Conservation (phyloP, 768 basidiomycete species). For the Lactarius hengduanensis region DNA sequence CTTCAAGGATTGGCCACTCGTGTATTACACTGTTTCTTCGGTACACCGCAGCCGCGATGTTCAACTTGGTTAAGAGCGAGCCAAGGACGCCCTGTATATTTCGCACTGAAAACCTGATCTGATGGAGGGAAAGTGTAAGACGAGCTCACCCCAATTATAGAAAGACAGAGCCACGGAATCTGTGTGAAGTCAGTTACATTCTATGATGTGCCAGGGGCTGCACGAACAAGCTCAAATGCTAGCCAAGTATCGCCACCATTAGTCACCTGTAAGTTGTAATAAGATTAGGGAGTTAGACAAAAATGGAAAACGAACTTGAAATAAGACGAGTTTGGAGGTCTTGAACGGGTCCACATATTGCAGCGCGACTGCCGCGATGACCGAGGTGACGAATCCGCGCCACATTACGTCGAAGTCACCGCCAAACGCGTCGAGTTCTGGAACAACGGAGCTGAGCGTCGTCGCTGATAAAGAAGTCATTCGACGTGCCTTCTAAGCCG, state of each 20-base stretch:
- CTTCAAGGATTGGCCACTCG: conserved; percentile 66
- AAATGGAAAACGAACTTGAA: conserved; percentile 49
- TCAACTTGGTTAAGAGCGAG: conserved; percentile 62
- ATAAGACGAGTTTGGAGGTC: conserved; percentile 79
- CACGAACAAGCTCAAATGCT: conserved; percentile 65
- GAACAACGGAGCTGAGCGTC: conserved; percentile 1
- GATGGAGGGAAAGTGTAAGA: background rate
- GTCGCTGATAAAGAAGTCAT: background rate
- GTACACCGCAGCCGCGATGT: conserved; percentile 61
- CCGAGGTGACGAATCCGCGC: conserved; percentile 88
- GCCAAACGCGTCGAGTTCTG: conserved; percentile 66
- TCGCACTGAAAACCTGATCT: conserved; percentile 10
- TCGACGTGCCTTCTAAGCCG: conserved; percentile 61
- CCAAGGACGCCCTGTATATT: conserved; percentile 58
- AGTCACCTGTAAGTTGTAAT: conserved; percentile 46
- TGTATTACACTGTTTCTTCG: conserved; percentile 53
- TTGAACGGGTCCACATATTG: conserved; percentile 86
- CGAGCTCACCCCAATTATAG: conserved; percentile 55
- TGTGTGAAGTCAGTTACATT: conserved; percentile 32
- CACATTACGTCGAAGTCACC: conserved; percentile 77
- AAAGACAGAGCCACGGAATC: conserved; percentile 70
- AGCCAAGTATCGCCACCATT: conserved; percentile 61
- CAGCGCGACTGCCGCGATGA: conserved; percentile 79
- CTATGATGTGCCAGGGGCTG: background rate
- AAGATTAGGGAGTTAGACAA: background rate